phyloP scores from a whole-genome alignment of 1,139 yeast species.

The Candida glucosophila region DNA sequence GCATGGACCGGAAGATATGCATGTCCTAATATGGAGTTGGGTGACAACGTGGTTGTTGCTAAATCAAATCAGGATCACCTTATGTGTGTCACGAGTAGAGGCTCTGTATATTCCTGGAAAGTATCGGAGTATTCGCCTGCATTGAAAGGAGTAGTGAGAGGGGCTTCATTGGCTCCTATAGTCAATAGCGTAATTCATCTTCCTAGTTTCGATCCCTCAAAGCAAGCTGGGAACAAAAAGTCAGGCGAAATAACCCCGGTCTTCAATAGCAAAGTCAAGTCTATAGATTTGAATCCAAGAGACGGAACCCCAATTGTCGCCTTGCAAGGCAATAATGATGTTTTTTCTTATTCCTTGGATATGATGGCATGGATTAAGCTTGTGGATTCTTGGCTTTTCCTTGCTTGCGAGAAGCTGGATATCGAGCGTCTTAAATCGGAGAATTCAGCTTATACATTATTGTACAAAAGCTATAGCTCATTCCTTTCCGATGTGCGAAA shows the following conservation, averaged over 20 bases:
- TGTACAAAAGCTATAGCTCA: conserved; percentile 6
- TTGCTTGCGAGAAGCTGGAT: conserved; percentile 4
- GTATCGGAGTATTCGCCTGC: conserved; percentile 11
- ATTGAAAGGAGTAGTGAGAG: conserved; percentile 24
- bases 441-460: neutral
- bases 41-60: conserved; percentile 42
- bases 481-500: conserved; percentile 15
- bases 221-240: conserved; percentile 1
- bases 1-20: conserved; percentile 48
- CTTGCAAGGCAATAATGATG: conserved; percentile 25
- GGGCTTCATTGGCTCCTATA: conserved; percentile 45
- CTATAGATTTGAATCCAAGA: conserved; percentile 22
- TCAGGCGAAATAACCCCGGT: conserved; percentile 6
- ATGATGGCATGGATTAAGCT: conserved; percentile 39
- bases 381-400: conserved; percentile 41
- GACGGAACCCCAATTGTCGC: conserved; percentile 37
- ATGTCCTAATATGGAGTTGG: conserved; percentile 53
- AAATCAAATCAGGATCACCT: conserved; percentile 45
- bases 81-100: conserved; percentile 44
- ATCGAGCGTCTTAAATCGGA: neutral
- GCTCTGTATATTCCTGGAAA: conserved; percentile 44
- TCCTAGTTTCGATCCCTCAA: conserved; percentile 1
- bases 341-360: conserved; percentile 30
- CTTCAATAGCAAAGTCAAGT: conserved; percentile 18
- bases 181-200: conserved; percentile 17